phyloP scores from a whole-genome alignment of 1,139 yeast genomes.

The Kurtzmaniella natalensis region DNA sequence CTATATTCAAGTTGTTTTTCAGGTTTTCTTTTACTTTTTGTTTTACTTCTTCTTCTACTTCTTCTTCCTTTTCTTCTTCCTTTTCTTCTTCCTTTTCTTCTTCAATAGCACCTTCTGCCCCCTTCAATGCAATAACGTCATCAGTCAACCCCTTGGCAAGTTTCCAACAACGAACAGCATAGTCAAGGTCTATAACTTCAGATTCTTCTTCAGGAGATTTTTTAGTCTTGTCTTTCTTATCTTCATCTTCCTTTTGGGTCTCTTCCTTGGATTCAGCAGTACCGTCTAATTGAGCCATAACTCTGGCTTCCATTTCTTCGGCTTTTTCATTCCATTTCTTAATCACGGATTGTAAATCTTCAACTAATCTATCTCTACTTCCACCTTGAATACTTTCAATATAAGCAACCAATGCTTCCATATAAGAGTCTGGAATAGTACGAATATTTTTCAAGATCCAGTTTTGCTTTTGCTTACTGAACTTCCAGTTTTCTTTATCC shows the following conservation, averaged over 20 bases:
- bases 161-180: constrained; percentile 42
- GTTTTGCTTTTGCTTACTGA: constrained; percentile 89
- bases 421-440: constrained; percentile 53
- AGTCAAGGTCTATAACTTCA: constrained; percentile 24
- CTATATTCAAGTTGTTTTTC: constrained; percentile 26
- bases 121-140: constrained; percentile 31
- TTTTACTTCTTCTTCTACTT: constrained; percentile 4
- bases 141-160: constrained; percentile 34
- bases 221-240: constrained; percentile 13
- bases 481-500: constrained; percentile 75
- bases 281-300: constrained; percentile 32
- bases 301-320: constrained; percentile 33
- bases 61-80: constrained; percentile 9
- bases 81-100: constrained; percentile 9
- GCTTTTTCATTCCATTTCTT: constrained; percentile 55
- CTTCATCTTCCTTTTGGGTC: constrained; percentile 10
- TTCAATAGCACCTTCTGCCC: constrained; percentile 19
- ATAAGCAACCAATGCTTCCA: constrained; percentile 51
- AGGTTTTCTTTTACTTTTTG: constrained; percentile 1
- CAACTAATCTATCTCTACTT: constrained; percentile 53
- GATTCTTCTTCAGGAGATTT: constrained; percentile 17
- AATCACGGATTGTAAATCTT: constrained; percentile 46
- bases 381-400: constrained; percentile 74
- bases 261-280: constrained; percentile 7
- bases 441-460: constrained; percentile 78